Percentiles rank a stretch among this genome's conserved stretches.
phyloP scores from a whole-genome alignment of 192 early-diverging fungal species.

The Geranomyces variabilis region DNA sequence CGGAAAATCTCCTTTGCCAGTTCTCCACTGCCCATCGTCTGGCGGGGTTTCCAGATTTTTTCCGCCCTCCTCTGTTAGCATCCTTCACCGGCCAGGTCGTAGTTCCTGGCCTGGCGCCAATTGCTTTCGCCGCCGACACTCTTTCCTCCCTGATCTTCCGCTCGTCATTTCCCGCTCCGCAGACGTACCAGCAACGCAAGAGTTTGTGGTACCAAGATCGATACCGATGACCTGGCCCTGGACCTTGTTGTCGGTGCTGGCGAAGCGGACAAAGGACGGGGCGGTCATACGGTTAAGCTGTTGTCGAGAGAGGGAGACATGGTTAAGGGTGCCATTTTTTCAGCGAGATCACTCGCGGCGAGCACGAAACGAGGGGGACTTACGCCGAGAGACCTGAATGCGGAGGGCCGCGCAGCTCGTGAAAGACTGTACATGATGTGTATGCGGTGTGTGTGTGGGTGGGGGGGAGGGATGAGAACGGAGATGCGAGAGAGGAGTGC shows the following conservation, averaged over 20 bases:
- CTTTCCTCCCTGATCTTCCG: no score
- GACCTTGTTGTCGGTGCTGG: slow-evolving; percentile 6
- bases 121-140: no score
- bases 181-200: slow-evolving; percentile 74
- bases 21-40: no score
- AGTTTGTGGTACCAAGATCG: slow-evolving; percentile 85
- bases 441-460: background rate
- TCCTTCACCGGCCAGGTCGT: no score
- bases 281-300: background rate
- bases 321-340: no score
- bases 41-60: no score
- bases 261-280: slow-evolving; percentile 11
- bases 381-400: background rate
- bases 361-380: background rate
- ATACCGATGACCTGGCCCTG: background rate
- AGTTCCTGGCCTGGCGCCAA: no score
- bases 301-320: background rate
- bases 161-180: background rate
- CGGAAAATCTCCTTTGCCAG: no score
- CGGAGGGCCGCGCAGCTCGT: background rate
- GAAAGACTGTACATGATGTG: slow-evolving; percentile 12
- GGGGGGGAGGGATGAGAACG: no score
- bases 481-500: no score
- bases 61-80: no score
- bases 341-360: background rate